Conservation (phyloP, 176 grass and related monocot genomes). For the Oryza glaberrima region DNA sequence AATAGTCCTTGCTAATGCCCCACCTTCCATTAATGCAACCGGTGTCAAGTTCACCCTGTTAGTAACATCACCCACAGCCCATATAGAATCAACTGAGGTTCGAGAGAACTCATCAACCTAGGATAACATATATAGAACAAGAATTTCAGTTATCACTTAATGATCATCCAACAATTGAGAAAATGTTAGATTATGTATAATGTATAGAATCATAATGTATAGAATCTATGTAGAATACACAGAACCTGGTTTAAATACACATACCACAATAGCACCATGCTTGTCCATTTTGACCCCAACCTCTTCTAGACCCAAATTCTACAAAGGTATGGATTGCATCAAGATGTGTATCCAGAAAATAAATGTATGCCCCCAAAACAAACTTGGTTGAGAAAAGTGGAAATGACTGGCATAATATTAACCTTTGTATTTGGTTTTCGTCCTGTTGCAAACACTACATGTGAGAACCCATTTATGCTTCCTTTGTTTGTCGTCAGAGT, state of each 20-base stretch:
- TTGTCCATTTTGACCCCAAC: slow-evolving; percentile 66
- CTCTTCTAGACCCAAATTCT: slow-evolving; percentile 81
- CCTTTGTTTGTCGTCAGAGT: slow-evolving; percentile 78
- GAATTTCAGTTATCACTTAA: not conserved
- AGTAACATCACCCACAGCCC: slow-evolving; percentile 85
- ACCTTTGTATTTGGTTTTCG: slow-evolving; percentile 83
- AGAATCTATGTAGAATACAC: not conserved
- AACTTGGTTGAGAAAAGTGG: not conserved
- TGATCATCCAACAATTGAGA: not conserved
- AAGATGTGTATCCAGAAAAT: not conserved
- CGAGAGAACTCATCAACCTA: slow-evolving; percentile 78
- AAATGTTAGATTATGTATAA: not conserved
- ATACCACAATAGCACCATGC: slow-evolving; percentile 75
- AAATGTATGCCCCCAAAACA: not conserved
- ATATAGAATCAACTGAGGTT: slow-evolving; percentile 76
- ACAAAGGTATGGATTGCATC: slow-evolving; percentile 26
- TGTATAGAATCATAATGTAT: not conserved
- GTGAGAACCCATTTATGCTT: slow-evolving; percentile 74
- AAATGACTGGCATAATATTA: not conserved
- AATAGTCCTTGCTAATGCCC: slow-evolving; percentile 62
- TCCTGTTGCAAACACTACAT: slow-evolving; percentile 89
- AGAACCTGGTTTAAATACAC: not conserved
- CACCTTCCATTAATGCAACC: slow-evolving; percentile 85
- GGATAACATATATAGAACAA: slow-evolving; percentile 14
- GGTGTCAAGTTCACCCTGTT: slow-evolving; percentile 78